Conservation (phyloP, 192 early-diverging fungal species). For the Coemansia sp. region DNA sequence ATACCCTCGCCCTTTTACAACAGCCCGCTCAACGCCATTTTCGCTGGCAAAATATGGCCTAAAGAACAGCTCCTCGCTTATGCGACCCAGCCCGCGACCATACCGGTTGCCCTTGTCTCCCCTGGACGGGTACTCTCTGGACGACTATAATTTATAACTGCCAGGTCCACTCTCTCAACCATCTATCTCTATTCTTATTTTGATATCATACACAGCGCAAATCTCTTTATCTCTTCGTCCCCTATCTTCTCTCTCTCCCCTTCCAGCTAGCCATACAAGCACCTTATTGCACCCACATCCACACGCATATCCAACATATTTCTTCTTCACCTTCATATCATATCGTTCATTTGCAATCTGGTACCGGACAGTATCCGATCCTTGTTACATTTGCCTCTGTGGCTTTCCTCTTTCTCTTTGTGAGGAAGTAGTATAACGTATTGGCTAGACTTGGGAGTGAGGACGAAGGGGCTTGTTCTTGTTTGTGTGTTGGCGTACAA, state of each 20-base stretch:
- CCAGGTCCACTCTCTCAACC: neutral
- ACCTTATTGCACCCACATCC: neutral
- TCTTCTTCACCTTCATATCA: constrained; percentile 8
- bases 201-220: neutral
- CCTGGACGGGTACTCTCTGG: constrained; percentile 32
- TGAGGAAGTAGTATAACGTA: neutral
- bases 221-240: neutral
- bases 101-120: constrained; percentile 32
- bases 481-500: constrained; percentile 5
- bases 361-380: neutral
- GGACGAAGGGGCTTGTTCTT: constrained; percentile 1
- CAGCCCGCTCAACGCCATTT: constrained; percentile 36
- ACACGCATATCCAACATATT: neutral
- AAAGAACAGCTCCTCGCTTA: constrained; percentile 30
- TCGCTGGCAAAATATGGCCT: constrained; percentile 25
- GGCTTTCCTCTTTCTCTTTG: constrained; percentile 10
- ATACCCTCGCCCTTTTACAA: constrained; percentile 45
- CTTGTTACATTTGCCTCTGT: neutral
- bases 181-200: neutral
- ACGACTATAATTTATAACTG: constrained; percentile 36
- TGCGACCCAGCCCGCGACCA: constrained; percentile 31
- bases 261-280: neutral
- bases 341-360: neutral
- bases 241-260: neutral
- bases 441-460: constrained; percentile 12